These are phyloP conservation scores for Adansonia madagascariensis DNA, from an alignment of 441 rosid species.

Conservation along the genomic window DNA sequence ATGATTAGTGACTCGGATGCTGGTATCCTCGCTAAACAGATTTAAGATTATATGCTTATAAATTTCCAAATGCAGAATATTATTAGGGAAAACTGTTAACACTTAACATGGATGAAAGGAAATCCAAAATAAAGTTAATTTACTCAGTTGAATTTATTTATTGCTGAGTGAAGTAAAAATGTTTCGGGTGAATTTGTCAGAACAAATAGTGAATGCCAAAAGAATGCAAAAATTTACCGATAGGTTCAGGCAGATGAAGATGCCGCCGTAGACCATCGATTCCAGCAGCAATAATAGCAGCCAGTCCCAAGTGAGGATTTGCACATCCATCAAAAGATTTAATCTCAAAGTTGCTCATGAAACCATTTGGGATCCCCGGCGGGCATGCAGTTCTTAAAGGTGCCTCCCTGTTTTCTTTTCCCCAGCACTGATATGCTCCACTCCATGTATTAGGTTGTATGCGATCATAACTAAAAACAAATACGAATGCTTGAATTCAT, in stretches of 20 bases:
- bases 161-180: too few relatives aligned
- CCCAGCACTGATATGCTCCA: conserved; percentile 98
- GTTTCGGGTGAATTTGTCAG: background rate
- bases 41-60: too few relatives aligned
- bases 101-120: too few relatives aligned
- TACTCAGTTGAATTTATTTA: too few relatives aligned
- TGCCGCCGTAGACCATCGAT: conserved; percentile 83
- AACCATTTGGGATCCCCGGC: conserved; percentile 73
- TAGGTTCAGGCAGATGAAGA: conserved; percentile 71
- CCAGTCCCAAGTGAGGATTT: conserved; percentile 85
- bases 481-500: background rate
- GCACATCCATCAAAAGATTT: conserved; percentile 90
- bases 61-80: too few relatives aligned
- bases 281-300: conserved; percentile 78
- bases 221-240: conserved; percentile 48
- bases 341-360: conserved; percentile 92
- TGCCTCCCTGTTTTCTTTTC: conserved; percentile 90
- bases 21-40: too few relatives aligned
- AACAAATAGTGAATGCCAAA: background rate
- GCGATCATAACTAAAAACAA: conserved; percentile 74
- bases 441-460: conserved; percentile 91
- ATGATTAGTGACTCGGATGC: too few relatives aligned
- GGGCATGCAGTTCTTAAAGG: conserved; percentile 89
- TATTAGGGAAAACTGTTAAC: too few relatives aligned
- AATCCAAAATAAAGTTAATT: too few relatives aligned